Conservation (phyloP, 2,329 filamentous ascomycete genomes). For the Aspergillus bombycis region DNA sequence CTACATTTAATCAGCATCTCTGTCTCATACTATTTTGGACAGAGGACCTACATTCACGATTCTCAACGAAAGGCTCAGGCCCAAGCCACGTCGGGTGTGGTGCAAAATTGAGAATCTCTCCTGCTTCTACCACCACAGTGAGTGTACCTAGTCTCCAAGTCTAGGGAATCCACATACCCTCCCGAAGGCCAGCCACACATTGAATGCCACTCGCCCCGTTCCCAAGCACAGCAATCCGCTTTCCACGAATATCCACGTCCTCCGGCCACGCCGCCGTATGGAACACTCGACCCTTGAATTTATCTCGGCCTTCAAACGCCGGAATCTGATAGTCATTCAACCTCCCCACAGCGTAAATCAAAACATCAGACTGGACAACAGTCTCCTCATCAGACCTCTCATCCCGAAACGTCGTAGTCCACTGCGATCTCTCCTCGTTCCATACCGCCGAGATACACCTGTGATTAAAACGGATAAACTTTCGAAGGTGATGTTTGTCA, state of each 20-base stretch:
- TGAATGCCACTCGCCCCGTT: slow-evolving; percentile 42
- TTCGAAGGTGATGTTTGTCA: slow-evolving; percentile 6
- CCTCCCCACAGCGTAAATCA: slow-evolving; percentile 11
- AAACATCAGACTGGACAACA: slow-evolving; percentile 6
- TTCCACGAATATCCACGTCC: slow-evolving; percentile 29
- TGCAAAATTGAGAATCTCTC: slow-evolving; percentile 29
- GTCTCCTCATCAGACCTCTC: neutral
- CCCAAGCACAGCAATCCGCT: slow-evolving; percentile 34
- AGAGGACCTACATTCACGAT: neutral
- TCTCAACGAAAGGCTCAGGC: slow-evolving; percentile 23
- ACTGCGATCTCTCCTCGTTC: neutral
- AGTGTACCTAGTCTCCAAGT: neutral
- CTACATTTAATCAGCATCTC: slow-evolving; percentile 14
- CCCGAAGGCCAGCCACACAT: slow-evolving; percentile 14
- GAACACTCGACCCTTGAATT: slow-evolving; percentile 30
- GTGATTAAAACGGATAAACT: slow-evolving; percentile 4
- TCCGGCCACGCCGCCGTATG: slow-evolving; percentile 31
- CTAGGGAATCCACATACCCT: neutral
- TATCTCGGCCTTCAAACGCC: slow-evolving; percentile 27
- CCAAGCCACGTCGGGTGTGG: slow-evolving; percentile 33
- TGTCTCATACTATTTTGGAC: no score
- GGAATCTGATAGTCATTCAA: slow-evolving; percentile 32
- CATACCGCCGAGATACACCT: slow-evolving; percentile 6
- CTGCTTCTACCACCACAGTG: slow-evolving; percentile 14
- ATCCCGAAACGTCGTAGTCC: slow-evolving; percentile 5